Base-by-base conservation (phyloP, 1,284 basidiomycete genomes). In the Heliocybe sulcata region DNA sequence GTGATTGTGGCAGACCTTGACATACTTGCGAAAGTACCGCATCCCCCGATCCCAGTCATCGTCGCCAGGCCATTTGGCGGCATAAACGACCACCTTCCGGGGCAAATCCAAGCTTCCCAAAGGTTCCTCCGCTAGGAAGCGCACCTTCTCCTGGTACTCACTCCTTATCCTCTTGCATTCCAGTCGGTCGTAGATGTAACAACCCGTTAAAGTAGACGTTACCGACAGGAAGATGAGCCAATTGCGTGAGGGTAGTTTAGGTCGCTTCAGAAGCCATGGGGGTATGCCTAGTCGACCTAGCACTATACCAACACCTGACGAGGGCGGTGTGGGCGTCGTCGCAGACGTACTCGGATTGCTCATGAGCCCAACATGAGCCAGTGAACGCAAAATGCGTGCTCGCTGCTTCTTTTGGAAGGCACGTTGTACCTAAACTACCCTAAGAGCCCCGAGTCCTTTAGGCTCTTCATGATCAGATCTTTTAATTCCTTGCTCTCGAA, bases 11-110 rank as follows among this genome's bases (percentile, higher is more conserved):
- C 72, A 58, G 75, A 96, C 94, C 87, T 97, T 97, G 76, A 98
- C 84, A 72, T 97, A 98, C 76, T 91, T 93, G 67, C 91, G 87
- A 74, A 98, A 99, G 76, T 92, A 94, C 68, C 78, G 84, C 65
- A 92, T 73, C 54, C 85, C 82, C 59, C 91, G 84, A 67, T 94
- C 87, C 61, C 85, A 84, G 66, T 98, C 94, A 64, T 96, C 93
- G 69, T 99, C 97, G 50, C 92, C 94, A 1, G 95, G 94, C 83
- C 94, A 96, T 67, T 90, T 91, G 35, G 84, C 83, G 27, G 87
- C 92, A 65, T 92, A 94, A 20, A 98, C 93, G 1, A 79, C 85
- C 56, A 98, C 86, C 67, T 87, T 92, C 47, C 95, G 81, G 3
- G 91, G 84, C 57, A 79, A 74, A 26, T 87, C 92, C 61, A 85